phyloP scores from a whole-genome alignment of 2,329 filamentous ascomycete species.

The Talaromyces funiculosus region DNA sequence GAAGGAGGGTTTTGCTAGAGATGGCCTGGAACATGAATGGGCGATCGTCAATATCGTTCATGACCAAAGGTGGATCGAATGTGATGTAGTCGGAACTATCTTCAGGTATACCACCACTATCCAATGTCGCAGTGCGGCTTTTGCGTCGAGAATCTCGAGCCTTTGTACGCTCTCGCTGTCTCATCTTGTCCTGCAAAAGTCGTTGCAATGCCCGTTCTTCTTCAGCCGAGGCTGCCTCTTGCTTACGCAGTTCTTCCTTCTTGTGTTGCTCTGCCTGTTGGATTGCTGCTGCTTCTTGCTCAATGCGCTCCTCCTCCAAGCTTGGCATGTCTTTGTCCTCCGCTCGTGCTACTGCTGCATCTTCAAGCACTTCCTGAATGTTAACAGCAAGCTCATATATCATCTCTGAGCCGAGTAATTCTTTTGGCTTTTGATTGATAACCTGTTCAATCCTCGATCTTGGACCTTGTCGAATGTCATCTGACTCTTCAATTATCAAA shows the following conservation, averaged over 20 bases:
- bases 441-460: conserved; percentile 65
- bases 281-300: conserved; percentile 68
- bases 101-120: conserved; percentile 27
- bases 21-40: conserved; percentile 65
- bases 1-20: conserved; percentile 61
- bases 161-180: conserved; percentile 33
- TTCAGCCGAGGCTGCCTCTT: conserved; percentile 37
- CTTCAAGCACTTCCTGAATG: conserved; percentile 69
- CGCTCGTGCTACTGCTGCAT: conserved; percentile 72
- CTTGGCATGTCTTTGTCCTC: conserved; percentile 73
- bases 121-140: conserved; percentile 31
- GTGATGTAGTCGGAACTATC: conserved; percentile 33
- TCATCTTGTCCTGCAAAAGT: conserved; percentile 35
- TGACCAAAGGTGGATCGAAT: conserved; percentile 44
- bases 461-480: conserved; percentile 63
- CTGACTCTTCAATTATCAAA: conserved; percentile 60
- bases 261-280: conserved; percentile 46
- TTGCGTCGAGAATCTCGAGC: conserved; percentile 35
- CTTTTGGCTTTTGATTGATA: conserved; percentile 63
- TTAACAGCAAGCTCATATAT: conserved; percentile 57
- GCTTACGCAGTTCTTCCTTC: conserved; percentile 44
- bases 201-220: conserved; percentile 37
- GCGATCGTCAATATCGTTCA: conserved; percentile 60
- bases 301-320: conserved; percentile 79
- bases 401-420: conserved; percentile 58